A percentile compares a stretch with the other conserved stretches of the same genome.
phyloP scores from a whole-genome alignment of 2,329 filamentous ascomycete species.

The Geosmithia morbida region DNA sequence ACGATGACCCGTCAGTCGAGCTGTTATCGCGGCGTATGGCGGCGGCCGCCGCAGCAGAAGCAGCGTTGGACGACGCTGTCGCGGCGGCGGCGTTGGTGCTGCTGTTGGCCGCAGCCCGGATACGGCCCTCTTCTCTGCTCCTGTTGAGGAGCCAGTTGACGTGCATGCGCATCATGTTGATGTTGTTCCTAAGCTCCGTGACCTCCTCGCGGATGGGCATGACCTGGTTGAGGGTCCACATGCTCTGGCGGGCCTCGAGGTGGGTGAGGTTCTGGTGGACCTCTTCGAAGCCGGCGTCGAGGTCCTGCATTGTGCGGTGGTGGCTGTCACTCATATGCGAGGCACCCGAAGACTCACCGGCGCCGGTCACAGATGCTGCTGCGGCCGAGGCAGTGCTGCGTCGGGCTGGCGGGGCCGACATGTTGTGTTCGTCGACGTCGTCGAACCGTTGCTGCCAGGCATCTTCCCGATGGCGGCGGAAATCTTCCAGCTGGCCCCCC shows the following conservation, averaged over 20 bases:
- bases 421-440: constrained; percentile 4
- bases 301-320: constrained; percentile 22
- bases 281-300: constrained; percentile 34
- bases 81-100: not conserved
- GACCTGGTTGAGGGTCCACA: constrained; percentile 47
- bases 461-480: constrained; percentile 18
- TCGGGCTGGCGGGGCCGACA: constrained; percentile 6
- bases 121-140: constrained; percentile 30
- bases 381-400: constrained; percentile 26
- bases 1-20: not conserved
- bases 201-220: constrained; percentile 48
- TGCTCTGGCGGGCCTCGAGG: constrained; percentile 43
- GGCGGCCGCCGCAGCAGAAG: not conserved
- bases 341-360: constrained; percentile 5
- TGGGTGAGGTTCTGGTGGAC: constrained; percentile 42
- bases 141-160: constrained; percentile 43
- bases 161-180: constrained; percentile 44
- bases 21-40: not conserved
- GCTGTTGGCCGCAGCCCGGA: constrained; percentile 20
- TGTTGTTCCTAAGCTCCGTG: constrained; percentile 41
- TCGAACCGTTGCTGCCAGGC: constrained; percentile 13
- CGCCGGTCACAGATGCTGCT: constrained; percentile 9
- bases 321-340: constrained; percentile 33
- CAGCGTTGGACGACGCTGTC: not conserved
- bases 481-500: constrained; percentile 17